phyloP scores from a whole-genome alignment of 257 asterid genomes.

The Orobanche coerulescens region DNA sequence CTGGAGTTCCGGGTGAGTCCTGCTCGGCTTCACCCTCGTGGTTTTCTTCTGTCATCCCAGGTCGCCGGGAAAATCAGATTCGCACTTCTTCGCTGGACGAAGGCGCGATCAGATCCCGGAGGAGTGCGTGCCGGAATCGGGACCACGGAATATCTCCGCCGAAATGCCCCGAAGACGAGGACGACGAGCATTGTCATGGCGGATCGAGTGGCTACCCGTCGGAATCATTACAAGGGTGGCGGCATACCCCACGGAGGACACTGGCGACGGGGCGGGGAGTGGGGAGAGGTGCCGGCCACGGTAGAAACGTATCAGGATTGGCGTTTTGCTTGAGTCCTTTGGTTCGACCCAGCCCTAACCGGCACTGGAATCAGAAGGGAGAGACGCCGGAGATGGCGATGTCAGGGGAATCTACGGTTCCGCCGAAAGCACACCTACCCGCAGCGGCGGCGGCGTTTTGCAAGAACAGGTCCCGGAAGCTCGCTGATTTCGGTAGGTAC shows the following conservation, averaged over 20 bases:
- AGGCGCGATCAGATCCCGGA: conserved; percentile 24
- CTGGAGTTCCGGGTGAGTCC: conserved; percentile 23
- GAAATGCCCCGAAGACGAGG: conserved; percentile 43
- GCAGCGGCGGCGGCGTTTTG: conserved; percentile 48
- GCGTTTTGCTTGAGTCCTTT: conserved; percentile 69
- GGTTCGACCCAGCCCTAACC: conserved; percentile 69
- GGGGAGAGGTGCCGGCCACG: conserved; percentile 23
- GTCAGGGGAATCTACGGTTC: conserved; percentile 34
- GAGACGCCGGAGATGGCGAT: conserved; percentile 42
- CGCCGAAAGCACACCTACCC: conserved; percentile 36
- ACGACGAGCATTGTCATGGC: conserved; percentile 51
- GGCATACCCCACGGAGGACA: conserved; percentile 55
- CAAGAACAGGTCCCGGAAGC: conserved; percentile 81
- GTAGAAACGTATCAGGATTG: conserved; percentile 45
- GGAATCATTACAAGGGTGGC: conserved; percentile 60
- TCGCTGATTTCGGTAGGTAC: conserved; percentile 76
- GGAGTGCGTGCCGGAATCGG: conserved; percentile 33
- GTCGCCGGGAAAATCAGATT: conserved; percentile 46
- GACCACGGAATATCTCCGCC: conserved; percentile 85
- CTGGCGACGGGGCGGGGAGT: conserved; percentile 43
- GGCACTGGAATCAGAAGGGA: conserved; percentile 56
- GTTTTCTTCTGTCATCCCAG: conserved; percentile 40
- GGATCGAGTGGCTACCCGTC: conserved; percentile 73
- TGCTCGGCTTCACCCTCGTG: conserved; percentile 40
- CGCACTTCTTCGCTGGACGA: conserved; percentile 47